Percentiles rank a stretch among this genome's conserved stretches.
Evolutionary conservation across 83 land plant species (phyloP).

Genomic region (Picea mariana): DNA sequence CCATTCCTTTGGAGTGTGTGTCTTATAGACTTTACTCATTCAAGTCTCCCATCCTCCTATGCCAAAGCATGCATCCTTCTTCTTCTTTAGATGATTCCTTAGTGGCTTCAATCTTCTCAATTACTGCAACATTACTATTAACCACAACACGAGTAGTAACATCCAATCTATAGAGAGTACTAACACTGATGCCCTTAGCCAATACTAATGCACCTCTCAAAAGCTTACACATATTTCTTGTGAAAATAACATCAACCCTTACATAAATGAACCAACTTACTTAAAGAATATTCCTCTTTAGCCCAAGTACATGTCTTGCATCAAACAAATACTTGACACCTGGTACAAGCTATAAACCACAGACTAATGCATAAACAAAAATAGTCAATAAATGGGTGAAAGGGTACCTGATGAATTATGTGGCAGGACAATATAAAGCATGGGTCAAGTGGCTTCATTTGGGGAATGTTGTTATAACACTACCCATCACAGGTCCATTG

Average conservation of each 20-base stretch:
- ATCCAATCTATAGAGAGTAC: not conserved
- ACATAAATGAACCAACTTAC: too few species aligned
- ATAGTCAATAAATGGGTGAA: too few species aligned
- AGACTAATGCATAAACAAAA: too few species aligned
- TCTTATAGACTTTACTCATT: not conserved
- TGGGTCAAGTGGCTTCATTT: too few species aligned
- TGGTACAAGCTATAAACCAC: too few species aligned
- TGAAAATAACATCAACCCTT: not conserved
- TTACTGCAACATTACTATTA: not conserved
- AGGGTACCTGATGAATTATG: too few species aligned
- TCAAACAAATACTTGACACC: too few species aligned
- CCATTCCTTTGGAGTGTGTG: not conserved
- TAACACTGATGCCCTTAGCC: not conserved
- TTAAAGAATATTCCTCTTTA: too few species aligned
- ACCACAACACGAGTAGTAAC: not conserved
- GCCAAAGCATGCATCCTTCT: not conserved
- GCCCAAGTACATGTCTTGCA: too few species aligned
- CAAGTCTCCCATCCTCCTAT: not conserved
- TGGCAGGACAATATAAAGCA: too few species aligned
- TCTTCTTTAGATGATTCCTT: not conserved
- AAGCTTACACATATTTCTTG: not conserved
- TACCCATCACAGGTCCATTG: too few species aligned
- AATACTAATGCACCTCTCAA: not conserved
- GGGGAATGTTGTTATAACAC: too few species aligned
- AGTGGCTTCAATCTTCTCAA: not conserved